Percentiles rank a stretch among this genome's conserved stretches.
Evolutionary conservation across 202 grass and related monocot species (phyloP).

Genomic region (Schoenoplectus triqueter): DNA sequence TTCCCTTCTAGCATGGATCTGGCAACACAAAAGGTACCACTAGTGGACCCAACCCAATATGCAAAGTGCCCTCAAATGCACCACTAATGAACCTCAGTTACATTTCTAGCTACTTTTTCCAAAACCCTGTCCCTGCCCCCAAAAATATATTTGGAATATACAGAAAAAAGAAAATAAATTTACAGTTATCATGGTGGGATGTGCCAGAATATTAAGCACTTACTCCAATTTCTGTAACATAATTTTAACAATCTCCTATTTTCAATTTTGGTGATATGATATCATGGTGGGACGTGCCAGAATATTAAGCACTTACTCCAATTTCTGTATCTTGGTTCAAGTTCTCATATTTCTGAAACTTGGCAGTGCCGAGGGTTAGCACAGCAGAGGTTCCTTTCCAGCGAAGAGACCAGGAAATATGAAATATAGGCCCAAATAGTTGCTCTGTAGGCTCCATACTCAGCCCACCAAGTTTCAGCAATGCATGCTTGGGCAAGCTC

Average conservation of each 20-base stretch:
- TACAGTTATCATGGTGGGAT: not conserved
- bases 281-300: too few species aligned
- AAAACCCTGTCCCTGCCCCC: not conserved
- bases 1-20: not conserved
- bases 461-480: too few species aligned
- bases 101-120: constrained; percentile 2
- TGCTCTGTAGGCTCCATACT: too few species aligned
- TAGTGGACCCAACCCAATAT: not conserved
- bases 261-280: too few species aligned
- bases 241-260: too few species aligned
- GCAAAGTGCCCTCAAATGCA: not conserved
- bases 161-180: not conserved
- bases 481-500: too few species aligned
- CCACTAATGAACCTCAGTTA: not conserved
- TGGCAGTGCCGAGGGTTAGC: too few species aligned
- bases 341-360: not conserved
- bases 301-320: constrained; percentile 59
- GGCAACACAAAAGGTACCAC: not conserved
- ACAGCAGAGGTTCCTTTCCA: too few species aligned
- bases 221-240: constrained; percentile 79
- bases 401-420: too few species aligned
- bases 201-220: constrained; percentile 38
- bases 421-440: too few species aligned
- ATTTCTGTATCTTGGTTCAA: constrained; percentile 44
- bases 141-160: not conserved